Evolutionary conservation across 495 filamentous ascomycete species (phyloP), one percentile per base, ranked within the genome.

Genomic region (Stereocaulon alpinum): DNA sequence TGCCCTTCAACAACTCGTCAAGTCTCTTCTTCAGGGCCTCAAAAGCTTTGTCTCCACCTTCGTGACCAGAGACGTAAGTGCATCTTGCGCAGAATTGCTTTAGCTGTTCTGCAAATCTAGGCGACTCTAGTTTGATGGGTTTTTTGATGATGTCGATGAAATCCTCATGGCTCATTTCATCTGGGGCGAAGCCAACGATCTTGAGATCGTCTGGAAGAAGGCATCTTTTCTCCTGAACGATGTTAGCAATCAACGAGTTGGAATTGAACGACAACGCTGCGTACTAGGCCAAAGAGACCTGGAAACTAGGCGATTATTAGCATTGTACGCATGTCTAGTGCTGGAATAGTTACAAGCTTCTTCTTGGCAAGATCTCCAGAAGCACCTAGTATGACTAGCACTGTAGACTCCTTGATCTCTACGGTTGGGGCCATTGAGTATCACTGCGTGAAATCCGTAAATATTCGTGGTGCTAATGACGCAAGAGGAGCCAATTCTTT

Each of bases 291-390:
- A 53, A 65, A 67, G 7, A 67, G 52, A 12, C 59, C 65, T 54
- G 63, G 65, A 48, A 60, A 67, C 65, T 67, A 24, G 7, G 7
- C 11, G 14, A 6, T 10, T 9, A 2, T 50, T 22, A 59, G 56
- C 47, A 2, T 6, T 7, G 18, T 29, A 3, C 1, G n/a, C 14
- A 6, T 15, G 14, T 3, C 6, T 18, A 27, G 6, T 37, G 32
- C 6, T 22, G 2, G 42, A 24, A 24, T 24, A 24, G 40, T 27
- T 52, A 63, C 65, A 17, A 67, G 54, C 34, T 67, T 67, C 60
- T 67, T 67, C 49, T 49, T 56, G 9, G 65, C 65, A 34, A 67
- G 65, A 14, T 67, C 63, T 5, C 65, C 65, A 1, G 65, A 67
- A 40, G 65, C 65, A n/a, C 65, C 65, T 1, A 65, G 37, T 3